Base-by-base conservation (phyloP, 2,329 filamentous ascomycete genomes). In the Fusarium oligoseptatum region DNA sequence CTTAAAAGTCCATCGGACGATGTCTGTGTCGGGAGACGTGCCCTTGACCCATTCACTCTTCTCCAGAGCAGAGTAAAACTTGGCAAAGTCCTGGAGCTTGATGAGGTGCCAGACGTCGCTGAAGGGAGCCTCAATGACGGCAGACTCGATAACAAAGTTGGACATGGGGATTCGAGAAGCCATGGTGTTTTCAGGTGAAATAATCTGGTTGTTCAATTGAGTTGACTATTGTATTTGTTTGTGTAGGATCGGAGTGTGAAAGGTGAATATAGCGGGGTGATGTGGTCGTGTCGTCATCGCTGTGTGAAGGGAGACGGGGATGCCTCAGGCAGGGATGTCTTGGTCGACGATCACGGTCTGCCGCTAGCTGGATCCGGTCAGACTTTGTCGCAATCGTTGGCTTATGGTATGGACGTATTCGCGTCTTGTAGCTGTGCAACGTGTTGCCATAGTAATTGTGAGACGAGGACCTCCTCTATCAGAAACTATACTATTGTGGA, bases 31-130 rank as follows among this genome's bases (percentile, higher is more conserved):
- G n/a, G 86, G 82, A 58, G 86, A 89, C 15, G 87, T 82, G 60
- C 89, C 91, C 85, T 92, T 92, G 82, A 92, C 90, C 77, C 85
- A 87, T 81, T 93, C 90, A 81, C 88, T 89, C 80, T 87, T 88
- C 73, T 87, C 85, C 52, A 94, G 87, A 72, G 89, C 88, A 52
- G 86, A 85, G 90, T 91, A 93, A 86, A 92, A 94, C 79, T 89
- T 87, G 85, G 84, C 82, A 83, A 94, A 93, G 81, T 91, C 87
- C 82, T 90, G 88, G 43, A 94, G 90, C 87, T 94, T 94, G 89
- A 94, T 92, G 79, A 90, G 86, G 85, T 94, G 92, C 92, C 92
- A 94, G 81, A 93, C 92, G 76, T 89, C 83, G 78, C 88, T 87
- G 81, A 93, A 88, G 37, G 89, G 89, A 41, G 91, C 91, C 77